Conservation (phyloP, 2,329 filamentous ascomycete genomes). For the Xylariaceae sp. region DNA sequence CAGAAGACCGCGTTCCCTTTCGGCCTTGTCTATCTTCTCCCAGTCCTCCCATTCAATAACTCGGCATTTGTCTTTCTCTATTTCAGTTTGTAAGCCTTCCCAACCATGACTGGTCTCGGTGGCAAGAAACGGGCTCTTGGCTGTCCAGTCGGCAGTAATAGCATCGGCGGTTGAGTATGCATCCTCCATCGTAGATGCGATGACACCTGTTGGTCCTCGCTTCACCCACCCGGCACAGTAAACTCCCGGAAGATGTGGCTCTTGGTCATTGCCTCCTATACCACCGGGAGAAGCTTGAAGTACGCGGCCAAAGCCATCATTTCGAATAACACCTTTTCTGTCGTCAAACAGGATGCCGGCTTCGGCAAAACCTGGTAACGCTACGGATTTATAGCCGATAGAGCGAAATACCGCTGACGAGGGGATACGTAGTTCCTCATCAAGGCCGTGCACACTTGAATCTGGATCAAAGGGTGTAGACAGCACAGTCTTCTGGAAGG, state of each 20-base stretch:
- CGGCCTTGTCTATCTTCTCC: conserved; percentile 74
- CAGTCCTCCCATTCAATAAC: conserved; percentile 82
- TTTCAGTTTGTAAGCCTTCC: conserved; percentile 67
- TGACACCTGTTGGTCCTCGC: conserved; percentile 88
- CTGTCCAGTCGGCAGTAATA: conserved; percentile 72
- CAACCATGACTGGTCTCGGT: conserved; percentile 53
- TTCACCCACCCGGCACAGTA: conserved; percentile 98
- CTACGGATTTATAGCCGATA: conserved; percentile 86
- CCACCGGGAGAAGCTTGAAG: conserved; percentile 34
- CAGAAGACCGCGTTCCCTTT: conserved; percentile 61
- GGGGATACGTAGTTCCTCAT: conserved; percentile 49
- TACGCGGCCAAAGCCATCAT: conserved; percentile 76
- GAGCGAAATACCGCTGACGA: conserved; percentile 80
- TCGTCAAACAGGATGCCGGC: conserved; percentile 76
- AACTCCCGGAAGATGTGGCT: conserved; percentile 59
- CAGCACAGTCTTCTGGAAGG: conserved; percentile 62
- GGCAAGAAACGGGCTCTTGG: conserved; percentile 39
- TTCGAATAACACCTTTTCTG: conserved; percentile 70
- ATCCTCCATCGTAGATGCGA: conserved; percentile 93
- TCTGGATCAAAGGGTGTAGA: conserved; percentile 51
- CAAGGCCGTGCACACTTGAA: conserved; percentile 46
- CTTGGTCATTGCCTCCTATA: conserved; percentile 33
- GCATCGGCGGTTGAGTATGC: conserved; percentile 86
- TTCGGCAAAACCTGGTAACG: conserved; percentile 69
- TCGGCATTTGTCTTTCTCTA: conserved; percentile 50